A percentile compares a stretch with the other conserved stretches of the same genome.
Conservation (phyloP, 2,329 filamentous ascomycete genomes). For the Drechmeria coniospora region DNA sequence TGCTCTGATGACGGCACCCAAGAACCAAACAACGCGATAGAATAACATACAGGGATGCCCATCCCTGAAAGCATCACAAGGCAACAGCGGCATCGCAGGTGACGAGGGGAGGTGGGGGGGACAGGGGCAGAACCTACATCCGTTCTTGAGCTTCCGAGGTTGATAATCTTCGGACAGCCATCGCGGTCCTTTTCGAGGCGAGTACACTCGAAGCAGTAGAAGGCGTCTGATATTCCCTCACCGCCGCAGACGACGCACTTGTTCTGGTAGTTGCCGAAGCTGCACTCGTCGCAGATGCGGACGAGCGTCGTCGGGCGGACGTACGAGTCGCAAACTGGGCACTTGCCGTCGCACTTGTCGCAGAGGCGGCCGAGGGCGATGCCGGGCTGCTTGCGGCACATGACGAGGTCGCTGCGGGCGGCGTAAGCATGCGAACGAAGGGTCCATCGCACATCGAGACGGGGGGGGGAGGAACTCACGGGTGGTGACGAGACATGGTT, state of each 20-base stretch:
- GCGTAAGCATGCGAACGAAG: conserved; percentile 11
- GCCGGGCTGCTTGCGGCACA: conserved; percentile 97
- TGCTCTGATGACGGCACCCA: too few species aligned
- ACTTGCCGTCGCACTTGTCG: conserved; percentile 99
- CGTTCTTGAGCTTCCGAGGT: conserved; percentile 85
- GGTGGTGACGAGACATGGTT: conserved; percentile 84
- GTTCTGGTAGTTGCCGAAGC: conserved; percentile 99
- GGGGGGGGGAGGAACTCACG: conserved; percentile 44
- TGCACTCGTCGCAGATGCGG: conserved; percentile 98
- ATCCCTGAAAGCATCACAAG: neutral
- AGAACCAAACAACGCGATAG: too few species aligned
- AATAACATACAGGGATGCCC: too few species aligned
- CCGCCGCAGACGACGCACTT: conserved; percentile 98
- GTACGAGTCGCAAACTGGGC: conserved; percentile 97
- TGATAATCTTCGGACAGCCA: conserved; percentile 98
- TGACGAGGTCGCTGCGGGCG: conserved; percentile 67
- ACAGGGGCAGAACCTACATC: conserved; percentile 45
- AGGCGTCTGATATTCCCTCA: conserved; percentile 94
- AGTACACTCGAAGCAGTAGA: conserved; percentile 99
- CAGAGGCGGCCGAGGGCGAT: conserved; percentile 97
- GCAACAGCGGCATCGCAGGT: neutral
- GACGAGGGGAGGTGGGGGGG: conserved; percentile 22
- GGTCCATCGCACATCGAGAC: conserved; percentile 1
- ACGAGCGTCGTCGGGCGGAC: conserved; percentile 94
- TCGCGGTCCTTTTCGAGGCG: conserved; percentile 92